Percentiles rank a stretch among this genome's conserved stretches.
Evolutionary conservation across 225 moss, liverwort and hornwort species (phyloP).

Genomic region (Asterella californica): DNA sequence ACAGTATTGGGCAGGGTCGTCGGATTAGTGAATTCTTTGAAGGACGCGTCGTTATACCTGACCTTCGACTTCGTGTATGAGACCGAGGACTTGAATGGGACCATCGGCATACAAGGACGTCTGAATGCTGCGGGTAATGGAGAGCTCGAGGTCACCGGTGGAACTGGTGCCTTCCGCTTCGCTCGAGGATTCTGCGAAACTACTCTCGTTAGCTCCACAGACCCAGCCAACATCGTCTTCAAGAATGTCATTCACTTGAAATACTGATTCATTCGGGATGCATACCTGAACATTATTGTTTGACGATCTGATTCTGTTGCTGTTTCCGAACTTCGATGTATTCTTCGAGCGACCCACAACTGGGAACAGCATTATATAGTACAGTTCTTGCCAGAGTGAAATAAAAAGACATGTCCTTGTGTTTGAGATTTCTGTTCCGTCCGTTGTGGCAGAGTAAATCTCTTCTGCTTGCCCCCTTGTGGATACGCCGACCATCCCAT

Average conservation of each 20-base stretch:
- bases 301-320: too few relatives aligned
- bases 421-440: too few relatives aligned
- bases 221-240: slow-evolving; percentile 24
- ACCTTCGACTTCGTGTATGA: slow-evolving; percentile 22
- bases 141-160: slow-evolving; percentile 31
- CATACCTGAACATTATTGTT: too few relatives aligned
- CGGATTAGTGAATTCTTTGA: slow-evolving; percentile 25
- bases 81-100: slow-evolving; percentile 12
- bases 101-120: slow-evolving; percentile 20
- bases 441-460: too few relatives aligned
- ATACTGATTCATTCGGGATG: slow-evolving; percentile 4
- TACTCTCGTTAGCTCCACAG: slow-evolving; percentile 8
- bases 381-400: too few relatives aligned
- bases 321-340: too few relatives aligned
- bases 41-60: slow-evolving; percentile 24
- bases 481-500: too few relatives aligned
- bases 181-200: slow-evolving; percentile 23
- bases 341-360: too few relatives aligned
- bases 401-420: too few relatives aligned
- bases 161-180: slow-evolving; percentile 27
- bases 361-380: too few relatives aligned
- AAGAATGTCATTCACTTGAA: slow-evolving; percentile 21
- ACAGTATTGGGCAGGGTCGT: slow-evolving; percentile 21
- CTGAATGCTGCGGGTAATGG: slow-evolving; percentile 17
- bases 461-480: too few relatives aligned